A percentile compares a stretch with the other conserved stretches of the same genome.
Evolutionary conservation across 306 rosid species (phyloP).

Genomic region (Vicia sativa): DNA sequence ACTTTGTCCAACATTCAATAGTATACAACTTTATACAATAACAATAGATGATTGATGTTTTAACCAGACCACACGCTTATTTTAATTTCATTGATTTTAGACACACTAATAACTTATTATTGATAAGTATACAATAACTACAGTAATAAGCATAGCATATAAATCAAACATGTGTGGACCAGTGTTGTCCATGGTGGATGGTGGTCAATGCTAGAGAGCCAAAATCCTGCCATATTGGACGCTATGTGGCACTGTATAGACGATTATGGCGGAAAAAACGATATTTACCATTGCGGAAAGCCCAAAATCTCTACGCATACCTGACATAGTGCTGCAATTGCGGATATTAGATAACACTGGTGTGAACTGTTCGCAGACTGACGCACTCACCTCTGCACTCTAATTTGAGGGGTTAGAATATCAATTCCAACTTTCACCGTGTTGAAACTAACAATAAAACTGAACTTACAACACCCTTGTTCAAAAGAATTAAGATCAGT

Average conservation of each 20-base stretch:
- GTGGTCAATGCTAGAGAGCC: no score
- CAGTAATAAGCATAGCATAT: not conserved
- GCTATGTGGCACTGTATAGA: no score
- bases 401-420: not conserved
- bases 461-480: not conserved
- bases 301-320: no score
- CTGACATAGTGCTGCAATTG: no score
- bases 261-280: no score
- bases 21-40: not conserved
- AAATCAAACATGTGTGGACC: not conserved
- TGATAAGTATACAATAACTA: not conserved
- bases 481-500: conserved; percentile 9
- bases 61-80: not conserved
- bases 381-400: not conserved
- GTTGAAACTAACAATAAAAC: not conserved
- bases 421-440: not conserved
- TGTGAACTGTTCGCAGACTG: no score
- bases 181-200: no score
- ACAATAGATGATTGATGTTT: not conserved
- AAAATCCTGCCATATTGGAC: no score
- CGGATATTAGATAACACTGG: no score
- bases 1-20: conserved; percentile 23
- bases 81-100: not conserved
- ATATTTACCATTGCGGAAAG: no score
- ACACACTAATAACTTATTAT: not conserved